Base-by-base conservation (phyloP, 2,329 filamentous ascomycete species). In the Grosmannia serpens region DNA sequence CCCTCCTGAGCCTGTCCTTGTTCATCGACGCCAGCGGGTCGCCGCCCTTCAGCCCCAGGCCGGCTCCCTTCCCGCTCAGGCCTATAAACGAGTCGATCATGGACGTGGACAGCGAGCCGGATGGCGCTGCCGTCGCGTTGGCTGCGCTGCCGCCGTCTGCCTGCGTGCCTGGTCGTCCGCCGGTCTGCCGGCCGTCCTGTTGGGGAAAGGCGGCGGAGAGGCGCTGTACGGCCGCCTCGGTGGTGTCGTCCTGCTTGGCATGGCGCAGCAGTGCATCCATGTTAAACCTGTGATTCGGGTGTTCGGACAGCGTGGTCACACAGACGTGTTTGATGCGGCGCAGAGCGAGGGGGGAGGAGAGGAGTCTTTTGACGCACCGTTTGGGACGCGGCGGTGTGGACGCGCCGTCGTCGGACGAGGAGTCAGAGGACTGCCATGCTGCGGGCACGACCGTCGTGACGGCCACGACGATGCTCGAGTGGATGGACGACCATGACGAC, bases 221-320 rank as follows among this genome's bases (percentile, higher is more conserved):
- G 62, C 69, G 75, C 61, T 74, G 71, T 7, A 76, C 76, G 61
- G 79, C 84, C 20, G 78, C 82, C 56, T 83, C 80, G 1, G 77
- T 77, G 46, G 81, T 80, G 49, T 82, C 75, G 61, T 89, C 82
- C 59, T 78, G 75, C 47, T 76, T 73, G 7, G 83, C 79, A 65
- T 85, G 78, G 52, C 75, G 79, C 47, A 86, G 74, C 10, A 91
- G 74, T 1, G 79, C 75, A 59, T 82, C 81, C 58, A 90, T 70
- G 57, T 85, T 81, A 62, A 85, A 86, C 62, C 80, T 84, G 68
- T 85, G 84, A 65, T 78, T 81, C 20, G 77, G 72, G 51, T 75
- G 73, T 4, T 24, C 17, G 11, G 51, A 17, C 38, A 17, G 38
- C 41, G n/a, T 55, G 29, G 56, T 9, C 7, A 56, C 22, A 49